Evolutionary conservation across 805 yeast genomes (phyloP), one percentile per base, ranked within the genome.

Genomic region (Cyberlindnera samutprakarnensis): DNA sequence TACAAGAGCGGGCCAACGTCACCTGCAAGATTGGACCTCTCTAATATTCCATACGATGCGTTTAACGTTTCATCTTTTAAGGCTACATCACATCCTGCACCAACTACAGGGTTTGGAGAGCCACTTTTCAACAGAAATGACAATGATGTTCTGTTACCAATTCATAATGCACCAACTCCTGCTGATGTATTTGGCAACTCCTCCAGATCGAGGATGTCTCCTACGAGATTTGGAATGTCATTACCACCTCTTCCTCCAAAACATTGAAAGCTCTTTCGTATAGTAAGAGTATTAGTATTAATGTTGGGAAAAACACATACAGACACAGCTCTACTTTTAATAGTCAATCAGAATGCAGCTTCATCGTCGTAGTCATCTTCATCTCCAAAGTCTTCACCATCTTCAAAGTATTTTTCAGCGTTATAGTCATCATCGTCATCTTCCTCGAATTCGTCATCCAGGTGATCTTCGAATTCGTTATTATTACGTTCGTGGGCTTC

Each of bases 341-440:
- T 23, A 23, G 19, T 9, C 13, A 12, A 15, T 52, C 55, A 74
- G 44, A 73, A 73, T 4, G 76, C 79, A n/a, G 79, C 78, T 48
- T 72, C 78, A 35, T 73, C 78, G 21, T 68, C 72, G 21, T 61
- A 68, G 28, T 66, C 72, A 31, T 69, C 75, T 25, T 65, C 74
- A 31, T 55, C 66, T 18, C 63, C 64, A 31, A 57, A 59, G 36
- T 70, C 76, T 30, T 60, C 63, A 23, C 78, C 82, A 42, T 71
- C 79, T 43, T 74, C 79, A 51, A 74, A 74, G 49, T 74, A 73
- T 50, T 71, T 70, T 39, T 72, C 78, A 10, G 78, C 79, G 43
- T 74, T 73, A 46, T 73, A 73, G 44, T 74, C 81, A 38, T 73
- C 78, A 39, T 74, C 79, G 21, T 72, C 80, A 33, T 73, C 79